Evolutionary conservation across 2,329 filamentous ascomycete species (phyloP), one percentile per base, ranked within the genome.

Genomic region (Tetracladium maxilliforme): DNA sequence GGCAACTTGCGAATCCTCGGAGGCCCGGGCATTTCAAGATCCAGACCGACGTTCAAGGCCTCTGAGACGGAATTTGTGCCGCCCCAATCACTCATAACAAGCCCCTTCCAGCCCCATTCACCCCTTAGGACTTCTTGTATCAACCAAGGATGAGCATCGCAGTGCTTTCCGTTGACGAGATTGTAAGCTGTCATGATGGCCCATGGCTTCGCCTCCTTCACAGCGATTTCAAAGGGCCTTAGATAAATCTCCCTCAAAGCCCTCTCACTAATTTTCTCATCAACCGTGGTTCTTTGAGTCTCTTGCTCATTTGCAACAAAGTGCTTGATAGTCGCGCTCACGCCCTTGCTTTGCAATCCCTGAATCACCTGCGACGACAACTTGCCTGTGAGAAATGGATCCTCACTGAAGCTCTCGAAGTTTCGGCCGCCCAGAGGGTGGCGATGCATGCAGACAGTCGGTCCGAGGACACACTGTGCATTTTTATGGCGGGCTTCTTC

Each of bases 221-320:
- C 47, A 3, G 56, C 56, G 33, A 64, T 58, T 38, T 64, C 56
- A 30, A 64, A 64, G 2, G 60, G 59, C 39, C 58, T 54, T n/a
- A 64, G 49, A 31, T 64, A 64, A 7, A 64, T 54, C 35, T 64
- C 60, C 13, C 58, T 44, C 14, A 64, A 38, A 6, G 58, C 49
- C 22, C 58, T 47, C 32, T 63, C 57, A n/a, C 56, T 50, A 27
- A 64, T 50, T 21, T 58, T 45, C 21, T 54, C 54, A 41, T 61
- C 48, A 21, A 60, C 53, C 2, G 48, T 51, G 33, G 58, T 56
- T 19, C 60, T 53, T 39, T 58, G 48, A 6, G 58, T 57, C 33
- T 64, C 60, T 33, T 61, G 52, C 33, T 64, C 60, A 27, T 64
- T 64, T 14, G 50, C 54, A 8, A 36, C 34, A 33, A 39, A 44